Percentiles rank a stretch among this genome's conserved stretches.
Evolutionary conservation across 192 early-diverging fungal genomes (phyloP).

Genomic region (Coemansia sp.): DNA sequence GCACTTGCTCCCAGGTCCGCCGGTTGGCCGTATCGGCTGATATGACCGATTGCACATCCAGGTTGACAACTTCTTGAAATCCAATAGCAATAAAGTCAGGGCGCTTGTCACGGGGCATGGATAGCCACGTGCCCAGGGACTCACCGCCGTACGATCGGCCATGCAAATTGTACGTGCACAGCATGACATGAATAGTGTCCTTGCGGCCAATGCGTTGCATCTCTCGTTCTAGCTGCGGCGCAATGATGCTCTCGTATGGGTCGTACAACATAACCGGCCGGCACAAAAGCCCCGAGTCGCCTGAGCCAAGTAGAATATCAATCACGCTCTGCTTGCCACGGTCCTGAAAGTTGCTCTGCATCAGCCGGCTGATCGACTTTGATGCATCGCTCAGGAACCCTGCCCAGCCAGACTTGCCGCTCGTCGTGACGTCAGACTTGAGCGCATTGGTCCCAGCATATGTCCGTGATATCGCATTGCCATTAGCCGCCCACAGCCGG

Average conservation of each 20-base stretch:
- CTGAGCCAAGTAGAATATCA: slow-evolving; percentile 74
- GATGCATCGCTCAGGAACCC: slow-evolving; percentile 89
- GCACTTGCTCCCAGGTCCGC: slow-evolving; percentile 42
- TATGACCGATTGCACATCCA: slow-evolving; percentile 71
- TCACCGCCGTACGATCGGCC: slow-evolving; percentile 70
- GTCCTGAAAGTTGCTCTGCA: slow-evolving; percentile 96
- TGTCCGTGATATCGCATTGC: slow-evolving; percentile 85
- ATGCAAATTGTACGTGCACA: slow-evolving; percentile 93
- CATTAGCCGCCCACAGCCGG: slow-evolving; percentile 82
- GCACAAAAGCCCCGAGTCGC: slow-evolving; percentile 36
- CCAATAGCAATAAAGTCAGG: slow-evolving; percentile 88
- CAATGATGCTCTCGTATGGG: slow-evolving; percentile 35
- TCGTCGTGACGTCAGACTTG: slow-evolving; percentile 83
- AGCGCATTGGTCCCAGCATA: slow-evolving; percentile 98
- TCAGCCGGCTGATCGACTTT: slow-evolving; percentile 89
- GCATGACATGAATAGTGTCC: slow-evolving; percentile 64
- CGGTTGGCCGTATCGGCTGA: slow-evolving; percentile 64
- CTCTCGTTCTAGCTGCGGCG: slow-evolving; percentile 24
- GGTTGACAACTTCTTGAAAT: slow-evolving; percentile 96
- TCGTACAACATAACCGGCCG: slow-evolving; percentile 45
- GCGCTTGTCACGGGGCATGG: slow-evolving; percentile 26
- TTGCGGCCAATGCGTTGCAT: slow-evolving; percentile 33
- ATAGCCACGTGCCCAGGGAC: slow-evolving; percentile 52
- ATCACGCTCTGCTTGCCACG: slow-evolving; percentile 92
- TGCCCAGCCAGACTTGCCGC: slow-evolving; percentile 70